Base-by-base conservation (phyloP, 148 eudicot genomes). In the Rheum nobile region DNA sequence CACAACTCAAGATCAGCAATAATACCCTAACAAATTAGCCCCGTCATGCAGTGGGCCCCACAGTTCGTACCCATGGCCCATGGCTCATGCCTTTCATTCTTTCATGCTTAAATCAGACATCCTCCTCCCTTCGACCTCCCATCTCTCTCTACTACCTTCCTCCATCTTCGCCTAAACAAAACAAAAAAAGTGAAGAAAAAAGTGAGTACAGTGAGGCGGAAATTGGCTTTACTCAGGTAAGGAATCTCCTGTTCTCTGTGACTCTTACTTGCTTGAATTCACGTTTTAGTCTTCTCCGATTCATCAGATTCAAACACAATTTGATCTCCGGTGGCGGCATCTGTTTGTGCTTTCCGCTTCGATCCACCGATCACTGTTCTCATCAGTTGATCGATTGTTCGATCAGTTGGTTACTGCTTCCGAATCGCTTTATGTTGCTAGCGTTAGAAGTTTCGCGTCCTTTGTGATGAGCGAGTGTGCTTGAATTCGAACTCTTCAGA, bases 181-280 rank as follows among this genome's bases (percentile, higher is more conserved):
- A 8, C 9, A 35, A 71, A 26, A 10, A 47, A 7, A 14, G 55
- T n/a, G n/a, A 43, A 16, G 47, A 52, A 19, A 41, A 74, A 12
- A 5, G 38, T 12, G 6, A 57, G 21, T 63, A 63, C 69, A 63
- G 69, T 63, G 22, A 32, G 39, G 29, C 3, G 6, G 6, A 65
- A 31, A 28, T 71, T 71, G 52, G 65, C 75, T 72, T 72, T 72
- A n/a, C 39, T 47, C 75, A 72, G 75, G 61, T 47, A 72, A 48
- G 42, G 75, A 47, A 48, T 72, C 61, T 72, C 61, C 32, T 57
- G 34, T 54, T 32, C 42, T 72, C 42, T 72, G 16, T 48, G 1
- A 6, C 26, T 16, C 37, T 26, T 7, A 46, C 26, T 71, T 71
- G 0, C 47, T 28, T 29, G 8, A 42, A 13, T 12, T 3, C 10